Base-by-base conservation (phyloP, 148 eudicot genomes). In the Vaccinium myrtillus region DNA sequence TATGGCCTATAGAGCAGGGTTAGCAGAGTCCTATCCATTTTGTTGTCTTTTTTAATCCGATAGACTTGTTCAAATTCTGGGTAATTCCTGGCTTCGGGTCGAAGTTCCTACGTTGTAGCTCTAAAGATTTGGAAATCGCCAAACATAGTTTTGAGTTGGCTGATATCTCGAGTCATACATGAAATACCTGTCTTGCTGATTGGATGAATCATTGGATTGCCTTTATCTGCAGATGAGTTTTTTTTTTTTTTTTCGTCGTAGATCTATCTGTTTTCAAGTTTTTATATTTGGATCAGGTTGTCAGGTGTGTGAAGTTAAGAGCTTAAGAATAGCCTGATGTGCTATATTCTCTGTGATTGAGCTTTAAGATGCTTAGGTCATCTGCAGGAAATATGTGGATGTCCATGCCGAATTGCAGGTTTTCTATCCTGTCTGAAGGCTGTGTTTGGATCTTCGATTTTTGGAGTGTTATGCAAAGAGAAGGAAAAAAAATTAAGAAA, bases 111-210 rank as follows among this genome's bases (percentile, higher is more conserved):
- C 74, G 30, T 69, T 69, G 39, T 48, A 48, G 53, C 78, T 75
- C 54, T 48, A 46, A 43, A 27, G 27, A 48, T 14, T 1, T 21
- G 51, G 55, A 75, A 48, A 69, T 13, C 43, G 4, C 77, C 76
- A 32, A 48, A 48, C 78, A 21, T 75, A 75, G 10, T 25, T 77
- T 50, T 50, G 27, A 50, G 80, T 77, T 77, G 80, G 50, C 79
- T 10, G 7, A 76, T 76, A 76, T 76, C 30, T 76, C n/a, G 53
- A 76, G 79, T 76, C n/a, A 21, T 76, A 48, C 53, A n/a, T 46
- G 53, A 10, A 76, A 76, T 46, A 48, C 27, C 32, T 8, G n/a
- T 48, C 79, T 76, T 76, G 51, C 25, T 6, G 51, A 12, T 43
- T 74, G 51, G 21, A 74, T 74, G 12, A 1, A 18, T 71, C 0